Percentiles rank a stretch among this genome's conserved stretches.
phyloP scores from a whole-genome alignment of 2,329 filamentous ascomycete species.

The Hypoxylon sp. region DNA sequence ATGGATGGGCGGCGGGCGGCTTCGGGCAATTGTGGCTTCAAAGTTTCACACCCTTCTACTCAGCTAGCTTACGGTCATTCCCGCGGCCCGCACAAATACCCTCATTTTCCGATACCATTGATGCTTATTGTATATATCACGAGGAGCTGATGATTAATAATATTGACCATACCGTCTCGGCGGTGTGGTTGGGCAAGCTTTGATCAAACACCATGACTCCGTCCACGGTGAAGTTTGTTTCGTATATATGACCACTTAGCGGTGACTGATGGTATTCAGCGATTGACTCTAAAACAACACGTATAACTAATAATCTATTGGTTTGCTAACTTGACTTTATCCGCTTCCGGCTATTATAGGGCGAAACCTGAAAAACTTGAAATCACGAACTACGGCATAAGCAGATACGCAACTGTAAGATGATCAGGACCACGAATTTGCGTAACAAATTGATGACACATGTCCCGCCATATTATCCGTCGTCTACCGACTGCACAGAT shows the following conservation, averaged over 20 bases:
- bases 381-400: background rate
- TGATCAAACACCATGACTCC: background rate
- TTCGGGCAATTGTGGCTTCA: constrained; percentile 22
- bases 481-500: background rate
- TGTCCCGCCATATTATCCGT: background rate
- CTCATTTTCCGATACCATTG: constrained; percentile 20
- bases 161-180: constrained; percentile 28
- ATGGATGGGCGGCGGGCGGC: constrained; percentile 15
- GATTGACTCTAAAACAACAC: background rate
- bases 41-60: constrained; percentile 21
- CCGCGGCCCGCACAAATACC: constrained; percentile 15
- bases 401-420: background rate
- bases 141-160: constrained; percentile 39
- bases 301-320: background rate
- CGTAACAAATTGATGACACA: background rate
- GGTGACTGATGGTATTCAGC: background rate
- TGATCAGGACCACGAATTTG: background rate
- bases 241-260: background rate
- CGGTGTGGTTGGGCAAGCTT: constrained; percentile 16
- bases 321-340: background rate
- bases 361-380: background rate
- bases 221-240: constrained; percentile 6
- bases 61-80: constrained; percentile 12
- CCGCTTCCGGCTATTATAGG: constrained; percentile 1
- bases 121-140: constrained; percentile 42